These are phyloP conservation scores for Sabuloglossum arenarium DNA, from an alignment of 495 filamentous ascomycete species.

Conservation along the genomic window DNA sequence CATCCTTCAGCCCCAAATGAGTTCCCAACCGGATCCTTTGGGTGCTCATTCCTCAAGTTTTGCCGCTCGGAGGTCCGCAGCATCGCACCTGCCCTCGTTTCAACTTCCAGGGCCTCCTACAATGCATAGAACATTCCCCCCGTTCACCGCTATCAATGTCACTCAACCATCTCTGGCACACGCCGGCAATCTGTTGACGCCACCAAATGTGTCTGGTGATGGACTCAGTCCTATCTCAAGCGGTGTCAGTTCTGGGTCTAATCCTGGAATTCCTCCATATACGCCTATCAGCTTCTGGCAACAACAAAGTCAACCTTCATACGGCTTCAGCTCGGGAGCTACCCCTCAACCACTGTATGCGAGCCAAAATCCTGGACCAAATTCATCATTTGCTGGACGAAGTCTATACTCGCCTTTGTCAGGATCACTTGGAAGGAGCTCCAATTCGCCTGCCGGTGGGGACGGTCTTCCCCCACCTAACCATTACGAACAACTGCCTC, in stretches of 20 bases:
- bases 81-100: constrained; percentile 38
- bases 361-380: background rate
- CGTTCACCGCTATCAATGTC: constrained; percentile 22
- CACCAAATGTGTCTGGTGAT: constrained; percentile 42
- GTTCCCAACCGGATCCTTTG: constrained; percentile 4
- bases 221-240: constrained; percentile 38
- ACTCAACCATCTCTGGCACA: constrained; percentile 24
- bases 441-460: constrained; percentile 28
- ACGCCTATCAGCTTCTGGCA: constrained; percentile 26
- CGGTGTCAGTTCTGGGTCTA: constrained; percentile 30
- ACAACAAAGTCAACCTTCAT: constrained; percentile 24
- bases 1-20: constrained; percentile 5
- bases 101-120: constrained; percentile 33
- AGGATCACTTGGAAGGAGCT: constrained; percentile 16
- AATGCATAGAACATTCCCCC: background rate
- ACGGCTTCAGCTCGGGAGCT: constrained; percentile 19
- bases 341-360: constrained; percentile 19
- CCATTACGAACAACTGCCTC: constrained; percentile 39
- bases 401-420: constrained; percentile 35
- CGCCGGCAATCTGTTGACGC: constrained; percentile 40
- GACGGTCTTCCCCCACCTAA: constrained; percentile 32
- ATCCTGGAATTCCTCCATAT: constrained; percentile 22
- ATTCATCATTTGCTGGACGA: constrained; percentile 21
- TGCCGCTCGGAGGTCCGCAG: constrained; percentile 36
- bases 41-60: constrained; percentile 23